Evolutionary conservation across 2,329 filamentous ascomycete species (phyloP), one percentile per base, ranked within the genome.

Genomic region (Fusarium caatingaense): DNA sequence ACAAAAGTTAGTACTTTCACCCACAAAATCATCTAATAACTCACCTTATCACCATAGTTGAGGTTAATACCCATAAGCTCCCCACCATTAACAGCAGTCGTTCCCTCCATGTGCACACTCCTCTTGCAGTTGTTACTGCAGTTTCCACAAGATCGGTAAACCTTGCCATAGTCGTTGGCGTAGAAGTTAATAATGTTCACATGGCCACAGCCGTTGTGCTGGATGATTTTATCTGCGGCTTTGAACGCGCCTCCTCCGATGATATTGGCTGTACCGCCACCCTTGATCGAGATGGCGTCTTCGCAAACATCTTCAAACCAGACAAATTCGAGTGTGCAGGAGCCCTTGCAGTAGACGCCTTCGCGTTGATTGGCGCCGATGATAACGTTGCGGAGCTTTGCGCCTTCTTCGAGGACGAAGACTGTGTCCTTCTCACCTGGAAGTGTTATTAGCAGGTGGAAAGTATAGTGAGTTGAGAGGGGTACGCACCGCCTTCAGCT

Each of bases 221-320:
- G 83, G 47, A 85, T 76, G 16, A 85, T 73, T 76, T 85, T 85
- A 68, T 85, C 83, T 0, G 69, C 53, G 6, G 83, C 83, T 28
- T 82, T 76, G 48, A 80, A 81, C 0, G 83, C 83, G 44, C 83
- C 83, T 18, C 83, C 83, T 9, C 81, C 82, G 27, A 78, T 79
- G 50, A 84, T 82, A 68, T 78, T 79, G 42, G 81, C 76, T 16
- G 66, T 69, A 8, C 78, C 77, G 50, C 78, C 75, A 15, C 68
- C 68, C 16, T 68, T 67, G 41, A 71, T 68, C 0, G 67, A 55
- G 34, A 71, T 71, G 9, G 68, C 68, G 16, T 75, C 73, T 58
- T 84, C 82, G 63, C 83, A 84, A 49, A 84, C 82, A 28, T 83
- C 80, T 56, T 82, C 80, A 62, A 84, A 86, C 83, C 84, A 86